Conservation (phyloP, 176 grass and related monocot species). For the Alloteropsis semialata region DNA sequence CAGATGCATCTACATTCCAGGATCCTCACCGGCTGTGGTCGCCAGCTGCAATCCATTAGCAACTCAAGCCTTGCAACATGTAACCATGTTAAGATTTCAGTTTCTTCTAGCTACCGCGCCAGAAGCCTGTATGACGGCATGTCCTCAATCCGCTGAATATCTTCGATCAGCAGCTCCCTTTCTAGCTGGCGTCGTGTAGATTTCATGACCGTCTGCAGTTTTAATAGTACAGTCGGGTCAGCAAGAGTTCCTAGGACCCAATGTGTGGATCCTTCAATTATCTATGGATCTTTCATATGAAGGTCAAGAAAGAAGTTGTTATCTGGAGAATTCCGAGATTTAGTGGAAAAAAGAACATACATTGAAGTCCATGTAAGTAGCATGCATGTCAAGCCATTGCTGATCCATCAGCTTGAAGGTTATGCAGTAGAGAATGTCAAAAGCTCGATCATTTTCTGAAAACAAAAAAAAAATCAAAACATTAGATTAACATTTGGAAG, state of each 20-base stretch:
- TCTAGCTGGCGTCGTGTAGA: constrained; percentile 74
- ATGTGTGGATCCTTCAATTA: constrained; percentile 9
- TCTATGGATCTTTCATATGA: neutral
- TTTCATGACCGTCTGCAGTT: constrained; percentile 82
- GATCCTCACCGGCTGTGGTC: neutral
- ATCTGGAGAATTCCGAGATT: neutral
- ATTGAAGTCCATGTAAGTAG: constrained; percentile 99
- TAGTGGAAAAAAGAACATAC: constrained; percentile 32
- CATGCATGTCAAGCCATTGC: constrained; percentile 96
- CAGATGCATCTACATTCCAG: constrained; percentile 34
- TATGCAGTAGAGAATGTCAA: constrained; percentile 96
- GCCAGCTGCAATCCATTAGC: constrained; percentile 24
- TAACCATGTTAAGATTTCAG: constrained; percentile 53
- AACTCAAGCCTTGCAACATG: constrained; percentile 31
- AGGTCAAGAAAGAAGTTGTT: neutral
- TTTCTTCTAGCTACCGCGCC: constrained; percentile 65
- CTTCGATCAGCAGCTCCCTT: constrained; percentile 79
- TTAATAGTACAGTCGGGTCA: constrained; percentile 20
- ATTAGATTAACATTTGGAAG: constrained; percentile 19
- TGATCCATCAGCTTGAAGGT: constrained; percentile 98
- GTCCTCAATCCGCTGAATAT: constrained; percentile 77
- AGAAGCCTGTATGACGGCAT: constrained; percentile 88
- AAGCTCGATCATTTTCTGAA: constrained; percentile 85
- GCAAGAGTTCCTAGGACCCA: neutral
- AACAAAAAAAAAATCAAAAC: neutral